Percentiles rank a stretch among this genome's conserved stretches.
Conservation (phyloP, 2,329 filamentous ascomycete genomes). For the Acrodontium crateriforme region DNA sequence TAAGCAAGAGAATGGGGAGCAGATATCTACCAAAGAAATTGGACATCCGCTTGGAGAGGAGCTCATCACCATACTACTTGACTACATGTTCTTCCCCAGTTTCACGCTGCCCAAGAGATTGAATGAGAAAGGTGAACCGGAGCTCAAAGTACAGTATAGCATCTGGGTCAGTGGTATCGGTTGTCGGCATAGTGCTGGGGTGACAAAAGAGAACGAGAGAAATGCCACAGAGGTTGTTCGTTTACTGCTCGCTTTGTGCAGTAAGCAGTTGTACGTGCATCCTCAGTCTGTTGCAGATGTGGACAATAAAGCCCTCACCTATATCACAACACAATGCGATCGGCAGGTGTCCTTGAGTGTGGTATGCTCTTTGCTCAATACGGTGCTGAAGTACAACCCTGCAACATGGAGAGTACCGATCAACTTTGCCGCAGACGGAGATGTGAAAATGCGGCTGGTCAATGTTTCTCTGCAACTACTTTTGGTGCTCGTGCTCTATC, state of each 20-base stretch:
- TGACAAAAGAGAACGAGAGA: conserved; percentile 83
- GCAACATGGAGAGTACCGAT: conserved; percentile 89
- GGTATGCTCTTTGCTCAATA: conserved; percentile 86
- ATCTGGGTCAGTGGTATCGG: conserved; percentile 98
- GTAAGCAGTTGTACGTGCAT: conserved; percentile 88
- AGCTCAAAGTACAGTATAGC: conserved; percentile 60
- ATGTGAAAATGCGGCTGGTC: conserved; percentile 68
- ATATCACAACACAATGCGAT: conserved; percentile 74
- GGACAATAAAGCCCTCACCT: conserved; percentile 73
- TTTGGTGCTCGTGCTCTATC: conserved; percentile 40
- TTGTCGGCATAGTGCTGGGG: conserved; percentile 76
- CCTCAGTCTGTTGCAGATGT: conserved; percentile 64
- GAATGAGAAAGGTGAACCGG: conserved; percentile 12
- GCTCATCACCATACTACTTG: conserved; percentile 75
- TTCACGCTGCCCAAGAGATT: conserved; percentile 56
- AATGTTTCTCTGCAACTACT: conserved; percentile 86
- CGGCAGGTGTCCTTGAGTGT: conserved; percentile 85
- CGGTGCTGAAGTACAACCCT: conserved; percentile 71
- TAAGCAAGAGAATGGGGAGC: conserved; percentile 39
- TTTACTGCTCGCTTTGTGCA: conserved; percentile 69
- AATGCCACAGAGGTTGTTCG: conserved; percentile 84
- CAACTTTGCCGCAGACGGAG: conserved; percentile 63
- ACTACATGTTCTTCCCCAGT: conserved; percentile 81
- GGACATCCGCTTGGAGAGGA: conserved; percentile 83
- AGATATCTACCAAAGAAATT: conserved; percentile 43